phyloP scores from a whole-genome alignment of 2,329 filamentous ascomycete species.

The Lecanoromycetidae sp. region DNA sequence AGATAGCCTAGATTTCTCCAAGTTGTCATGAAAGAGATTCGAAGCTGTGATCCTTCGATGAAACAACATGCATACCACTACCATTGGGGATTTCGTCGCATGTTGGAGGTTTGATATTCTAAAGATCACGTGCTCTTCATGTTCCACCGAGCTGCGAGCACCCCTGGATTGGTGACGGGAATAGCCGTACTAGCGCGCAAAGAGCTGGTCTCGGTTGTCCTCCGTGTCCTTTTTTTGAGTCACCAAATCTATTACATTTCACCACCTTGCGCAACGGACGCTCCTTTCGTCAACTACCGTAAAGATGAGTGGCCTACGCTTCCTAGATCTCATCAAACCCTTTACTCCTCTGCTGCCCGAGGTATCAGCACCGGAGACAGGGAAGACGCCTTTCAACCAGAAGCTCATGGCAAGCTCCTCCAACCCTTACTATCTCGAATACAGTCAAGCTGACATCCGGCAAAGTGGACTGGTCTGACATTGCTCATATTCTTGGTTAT shows the following conservation, averaged over 20 bases:
- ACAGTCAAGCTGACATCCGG: background rate
- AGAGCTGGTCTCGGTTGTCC: too few species aligned
- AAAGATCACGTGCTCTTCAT: too few species aligned
- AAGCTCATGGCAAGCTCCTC: conserved; percentile 61
- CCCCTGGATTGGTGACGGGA: too few species aligned
- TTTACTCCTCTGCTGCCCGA: conserved; percentile 99
- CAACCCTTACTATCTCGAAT: too few species aligned
- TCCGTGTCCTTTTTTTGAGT: too few species aligned
- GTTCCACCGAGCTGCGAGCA: too few species aligned
- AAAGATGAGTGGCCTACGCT: conserved; percentile 63
- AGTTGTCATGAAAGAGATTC: background rate
- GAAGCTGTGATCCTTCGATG: too few species aligned
- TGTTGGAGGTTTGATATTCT: too few species aligned
- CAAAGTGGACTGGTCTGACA: conserved; percentile 59
- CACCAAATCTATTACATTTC: too few species aligned
- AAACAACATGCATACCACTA: too few species aligned
- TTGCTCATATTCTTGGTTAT: conserved; percentile 79
- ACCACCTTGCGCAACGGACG: conserved; percentile 24
- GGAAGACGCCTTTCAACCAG: conserved; percentile 88
- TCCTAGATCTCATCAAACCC: conserved; percentile 98
- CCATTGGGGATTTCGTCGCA: background rate
- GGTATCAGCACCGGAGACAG: conserved; percentile 91
- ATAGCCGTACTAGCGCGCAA: too few species aligned
- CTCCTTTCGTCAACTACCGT: too few species aligned
- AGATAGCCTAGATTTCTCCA: background rate